A percentile compares a stretch with the other conserved stretches of the same genome.
Conservation (phyloP, 176 grass and related monocot genomes). For the Oryza brachyantha region DNA sequence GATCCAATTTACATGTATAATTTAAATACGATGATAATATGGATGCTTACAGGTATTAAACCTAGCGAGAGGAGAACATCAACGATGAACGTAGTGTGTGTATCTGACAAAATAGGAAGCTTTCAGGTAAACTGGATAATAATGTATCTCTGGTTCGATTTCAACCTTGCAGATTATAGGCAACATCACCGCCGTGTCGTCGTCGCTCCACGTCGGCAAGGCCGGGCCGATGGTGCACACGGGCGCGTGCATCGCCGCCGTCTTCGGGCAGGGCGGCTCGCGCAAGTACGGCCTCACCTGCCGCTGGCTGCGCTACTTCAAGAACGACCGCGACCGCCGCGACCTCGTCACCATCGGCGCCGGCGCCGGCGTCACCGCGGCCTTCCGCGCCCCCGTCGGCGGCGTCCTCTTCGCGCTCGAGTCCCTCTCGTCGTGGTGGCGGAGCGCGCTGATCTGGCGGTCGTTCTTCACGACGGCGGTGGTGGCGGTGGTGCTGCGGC, state of each 20-base stretch:
- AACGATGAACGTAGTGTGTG: too few species aligned
- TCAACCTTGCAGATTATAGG: constrained; percentile 53
- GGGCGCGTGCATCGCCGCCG: constrained; percentile 78
- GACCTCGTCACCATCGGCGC: constrained; percentile 92
- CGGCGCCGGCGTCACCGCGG: constrained; percentile 65
- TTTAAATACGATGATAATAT: not conserved
- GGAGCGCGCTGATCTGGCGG: constrained; percentile 89
- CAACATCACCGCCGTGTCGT: constrained; percentile 70
- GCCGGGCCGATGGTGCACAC: constrained; percentile 97
- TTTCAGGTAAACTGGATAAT: too few species aligned
- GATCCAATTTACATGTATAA: too few species aligned
- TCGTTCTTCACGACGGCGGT: constrained; percentile 92
- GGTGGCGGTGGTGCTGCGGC: constrained; percentile 77
- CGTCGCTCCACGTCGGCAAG: constrained; percentile 88
- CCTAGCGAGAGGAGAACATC: too few species aligned
- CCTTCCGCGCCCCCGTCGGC: constrained; percentile 84
- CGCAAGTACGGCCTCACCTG: constrained; percentile 76
- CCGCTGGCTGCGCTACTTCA: constrained; percentile 91
- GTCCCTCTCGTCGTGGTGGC: constrained; percentile 91
- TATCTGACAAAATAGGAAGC: too few species aligned
- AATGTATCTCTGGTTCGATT: not conserved
- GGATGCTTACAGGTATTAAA: not conserved
- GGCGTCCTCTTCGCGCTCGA: constrained; percentile 87
- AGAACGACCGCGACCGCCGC: constrained; percentile 86
- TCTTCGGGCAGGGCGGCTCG: constrained; percentile 87